Conservation (phyloP, 1,284 basidiomycete genomes). For the Pascua sp. region DNA sequence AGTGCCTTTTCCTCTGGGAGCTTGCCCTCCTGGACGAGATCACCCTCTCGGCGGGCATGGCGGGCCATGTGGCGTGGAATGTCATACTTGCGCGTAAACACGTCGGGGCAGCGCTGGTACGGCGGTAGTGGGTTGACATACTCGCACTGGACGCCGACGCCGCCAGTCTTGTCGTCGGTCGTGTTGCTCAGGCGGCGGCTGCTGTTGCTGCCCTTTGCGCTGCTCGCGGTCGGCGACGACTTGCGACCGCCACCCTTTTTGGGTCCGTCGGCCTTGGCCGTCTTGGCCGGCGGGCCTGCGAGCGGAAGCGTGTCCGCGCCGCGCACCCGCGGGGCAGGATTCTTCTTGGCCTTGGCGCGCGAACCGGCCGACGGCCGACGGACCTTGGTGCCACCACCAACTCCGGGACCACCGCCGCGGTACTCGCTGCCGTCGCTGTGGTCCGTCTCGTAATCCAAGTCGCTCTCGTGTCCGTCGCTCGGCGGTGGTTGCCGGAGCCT, state of each 20-base stretch:
- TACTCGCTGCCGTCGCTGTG: constrained; percentile 26
- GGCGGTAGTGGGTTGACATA: constrained; percentile 46
- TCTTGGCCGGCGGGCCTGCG: neutral
- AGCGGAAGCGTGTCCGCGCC: constrained; percentile 4
- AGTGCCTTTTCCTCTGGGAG: constrained; percentile 43
- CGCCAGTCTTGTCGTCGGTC: constrained; percentile 9
- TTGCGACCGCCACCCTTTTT: constrained; percentile 5
- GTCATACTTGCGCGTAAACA: constrained; percentile 48
- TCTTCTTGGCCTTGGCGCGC: constrained; percentile 11
- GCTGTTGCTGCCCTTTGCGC: neutral
- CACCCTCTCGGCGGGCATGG: constrained; percentile 44
- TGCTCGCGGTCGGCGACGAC: neutral
- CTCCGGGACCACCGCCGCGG: constrained; percentile 1
- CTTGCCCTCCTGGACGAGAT: constrained; percentile 44
- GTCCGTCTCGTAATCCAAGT: constrained; percentile 18
- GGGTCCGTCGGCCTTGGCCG: neutral
- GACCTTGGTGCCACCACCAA: no score
- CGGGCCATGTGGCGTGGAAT: constrained; percentile 47
- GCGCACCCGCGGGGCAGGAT: constrained; percentile 9
- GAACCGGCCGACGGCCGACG: no score
- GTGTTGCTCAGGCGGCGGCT: constrained; percentile 4
- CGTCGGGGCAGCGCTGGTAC: constrained; percentile 44
- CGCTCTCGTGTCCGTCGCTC: constrained; percentile 3
- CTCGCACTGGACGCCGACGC: constrained; percentile 42
- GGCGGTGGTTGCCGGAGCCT: constrained; percentile 1